A percentile compares a stretch with the other conserved stretches of the same genome.
Conservation (phyloP, 176 grass and related monocot genomes). For the Poa annua region DNA sequence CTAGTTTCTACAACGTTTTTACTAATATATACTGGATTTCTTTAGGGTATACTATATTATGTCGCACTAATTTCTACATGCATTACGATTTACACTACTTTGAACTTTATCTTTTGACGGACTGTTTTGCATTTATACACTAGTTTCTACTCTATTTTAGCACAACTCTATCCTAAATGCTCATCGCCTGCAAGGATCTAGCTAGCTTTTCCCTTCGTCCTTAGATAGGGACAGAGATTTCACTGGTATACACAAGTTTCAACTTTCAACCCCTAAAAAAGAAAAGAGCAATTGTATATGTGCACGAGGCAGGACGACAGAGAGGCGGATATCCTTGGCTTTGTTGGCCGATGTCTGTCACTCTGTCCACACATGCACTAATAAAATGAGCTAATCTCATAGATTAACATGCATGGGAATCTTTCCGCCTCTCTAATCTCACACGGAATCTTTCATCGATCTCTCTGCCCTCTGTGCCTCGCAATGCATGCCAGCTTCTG, state of each 20-base stretch:
- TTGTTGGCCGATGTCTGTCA: conserved; percentile 39
- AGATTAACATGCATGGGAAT: conserved; percentile 22
- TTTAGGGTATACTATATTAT: too few species aligned
- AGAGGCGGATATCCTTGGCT: conserved; percentile 48
- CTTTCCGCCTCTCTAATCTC: conserved; percentile 19
- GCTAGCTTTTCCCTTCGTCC: too few species aligned
- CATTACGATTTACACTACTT: too few species aligned
- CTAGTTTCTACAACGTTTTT: too few species aligned
- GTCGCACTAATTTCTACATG: too few species aligned
- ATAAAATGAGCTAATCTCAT: background rate
- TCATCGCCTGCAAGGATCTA: too few species aligned
- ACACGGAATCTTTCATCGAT: conserved; percentile 49
- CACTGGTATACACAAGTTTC: background rate
- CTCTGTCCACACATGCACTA: background rate
- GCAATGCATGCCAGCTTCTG: conserved; percentile 23
- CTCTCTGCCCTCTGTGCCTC: background rate
- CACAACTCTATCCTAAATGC: too few species aligned
- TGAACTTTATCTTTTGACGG: too few species aligned
- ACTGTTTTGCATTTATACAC: too few species aligned
- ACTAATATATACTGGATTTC: too few species aligned
- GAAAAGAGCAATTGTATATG: background rate
- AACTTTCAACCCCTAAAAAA: conserved; percentile 1
- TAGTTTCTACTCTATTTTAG: too few species aligned
- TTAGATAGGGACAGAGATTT: background rate
- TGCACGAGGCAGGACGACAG: conserved; percentile 2